Conservation (phyloP, 768 basidiomycete genomes). For the Suillus subluteus region DNA sequence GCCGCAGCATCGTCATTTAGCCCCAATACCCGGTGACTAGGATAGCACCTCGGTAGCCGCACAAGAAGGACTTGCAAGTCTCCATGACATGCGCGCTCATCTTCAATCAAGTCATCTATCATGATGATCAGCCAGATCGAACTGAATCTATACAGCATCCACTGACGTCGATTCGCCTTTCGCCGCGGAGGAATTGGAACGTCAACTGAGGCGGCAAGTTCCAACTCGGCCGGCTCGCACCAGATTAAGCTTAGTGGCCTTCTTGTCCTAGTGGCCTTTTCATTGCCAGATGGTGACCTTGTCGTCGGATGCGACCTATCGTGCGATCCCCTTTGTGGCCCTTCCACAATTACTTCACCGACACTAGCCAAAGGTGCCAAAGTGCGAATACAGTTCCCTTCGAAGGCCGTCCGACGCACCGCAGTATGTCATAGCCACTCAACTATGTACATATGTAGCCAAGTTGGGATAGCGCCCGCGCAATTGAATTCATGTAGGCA, state of each 20-base stretch:
- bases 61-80: background rate
- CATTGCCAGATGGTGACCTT: background rate
- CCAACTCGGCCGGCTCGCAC: background rate
- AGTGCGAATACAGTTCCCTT: background rate
- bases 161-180: background rate
- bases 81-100: background rate
- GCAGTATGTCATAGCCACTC: background rate
- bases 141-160: background rate
- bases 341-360: background rate
- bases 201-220: background rate
- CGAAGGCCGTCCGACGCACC: background rate
- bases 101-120: background rate
- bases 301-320: background rate
- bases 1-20: background rate
- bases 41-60: background rate
- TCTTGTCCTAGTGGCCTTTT: background rate
- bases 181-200: background rate
- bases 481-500: background rate
- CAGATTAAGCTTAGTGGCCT: background rate
- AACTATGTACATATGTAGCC: background rate
- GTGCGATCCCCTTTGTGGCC: background rate
- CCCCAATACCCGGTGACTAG: background rate
- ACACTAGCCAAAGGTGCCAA: background rate
- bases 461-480: background rate
- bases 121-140: background rate